Evolutionary conservation across 2,329 filamentous ascomycete genomes (phyloP), one percentile per base, ranked within the genome.

Genomic region (Arthrinium phaeospermum): DNA sequence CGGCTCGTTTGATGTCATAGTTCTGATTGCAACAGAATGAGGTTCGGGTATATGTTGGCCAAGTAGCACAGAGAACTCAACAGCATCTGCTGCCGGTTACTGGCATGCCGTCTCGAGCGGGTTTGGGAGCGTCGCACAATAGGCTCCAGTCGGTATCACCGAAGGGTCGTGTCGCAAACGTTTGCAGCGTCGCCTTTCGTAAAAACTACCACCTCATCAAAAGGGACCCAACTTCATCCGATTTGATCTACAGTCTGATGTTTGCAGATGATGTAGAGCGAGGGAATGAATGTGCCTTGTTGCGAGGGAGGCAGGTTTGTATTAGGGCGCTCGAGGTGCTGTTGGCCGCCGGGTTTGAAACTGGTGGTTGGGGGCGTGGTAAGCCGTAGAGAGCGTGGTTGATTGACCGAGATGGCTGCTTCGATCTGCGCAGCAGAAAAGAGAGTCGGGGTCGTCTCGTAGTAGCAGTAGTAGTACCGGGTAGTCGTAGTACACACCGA

Each of bases 1-100:
- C 22, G 67, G 67, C 16, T 69, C 67, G 27, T 69, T 69, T 69
- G 67, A 46, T 46, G 67, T 34, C 67, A 69, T 69, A 16, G 14
- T 69, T 45, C 10, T 49, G n/a, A 5, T 64, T 19, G 57, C 4
- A 12, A 22, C 19, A 41, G 57, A 41, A 37, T 34, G 34, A 34
- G 34, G 30, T 41, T 41, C 5, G 13, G 34, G n/a, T 41, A 24
- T n/a, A 64, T n/a, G 10, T 64, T n/a, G 6, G 34, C 57, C 57
- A n/a, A 64, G 57, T 64, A 64, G 57, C 30, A 41, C 57, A 64
- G 13, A 19, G 22, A 5, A n/a, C 41, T 64, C 57, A 64, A 41
- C 34, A 64, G 34, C 57, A 24, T 41, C 16, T 64, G 57, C 57
- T 64, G 57, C 34, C 34, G 57, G 57, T 22, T 64, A 41, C 57